phyloP scores from a whole-genome alignment of 2,329 filamentous ascomycete species.

The Clarireedia paspali region DNA sequence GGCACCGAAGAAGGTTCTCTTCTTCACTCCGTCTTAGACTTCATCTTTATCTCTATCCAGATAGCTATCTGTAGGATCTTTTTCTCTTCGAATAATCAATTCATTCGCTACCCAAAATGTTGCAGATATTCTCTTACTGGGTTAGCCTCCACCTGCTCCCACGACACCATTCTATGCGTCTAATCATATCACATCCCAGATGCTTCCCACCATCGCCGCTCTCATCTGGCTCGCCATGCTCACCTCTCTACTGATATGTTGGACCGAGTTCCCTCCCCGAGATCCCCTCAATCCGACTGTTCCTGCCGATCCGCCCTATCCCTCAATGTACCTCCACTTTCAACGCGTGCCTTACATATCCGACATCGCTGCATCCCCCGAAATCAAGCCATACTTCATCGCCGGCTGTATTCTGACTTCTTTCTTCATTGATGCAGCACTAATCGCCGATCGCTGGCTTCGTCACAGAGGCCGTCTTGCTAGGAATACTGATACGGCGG shows the following conservation, averaged over 20 bases:
- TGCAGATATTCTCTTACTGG: too few species aligned
- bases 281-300: neutral
- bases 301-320: conserved; percentile 44
- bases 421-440: conserved; percentile 72
- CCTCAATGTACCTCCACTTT: conserved; percentile 44
- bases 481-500: conserved; percentile 55
- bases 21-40: too few species aligned
- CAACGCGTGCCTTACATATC: conserved; percentile 67
- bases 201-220: conserved; percentile 5
- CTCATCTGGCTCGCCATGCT: conserved; percentile 5
- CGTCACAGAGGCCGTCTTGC: conserved; percentile 73
- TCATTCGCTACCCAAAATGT: too few species aligned
- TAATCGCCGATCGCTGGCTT: conserved; percentile 76
- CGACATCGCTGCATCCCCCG: conserved; percentile 48
- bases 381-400: conserved; percentile 72
- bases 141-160: too few species aligned
- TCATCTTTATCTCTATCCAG: too few species aligned
- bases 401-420: conserved; percentile 63
- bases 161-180: too few species aligned
- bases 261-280: conserved; percentile 2
- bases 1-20: too few species aligned
- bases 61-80: too few species aligned
- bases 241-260: neutral
- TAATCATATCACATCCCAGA: conserved; percentile 11
- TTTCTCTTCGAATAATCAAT: too few species aligned